Base-by-base conservation (phyloP, 2,329 filamentous ascomycete species). In the Chaetomium globosum region DNA sequence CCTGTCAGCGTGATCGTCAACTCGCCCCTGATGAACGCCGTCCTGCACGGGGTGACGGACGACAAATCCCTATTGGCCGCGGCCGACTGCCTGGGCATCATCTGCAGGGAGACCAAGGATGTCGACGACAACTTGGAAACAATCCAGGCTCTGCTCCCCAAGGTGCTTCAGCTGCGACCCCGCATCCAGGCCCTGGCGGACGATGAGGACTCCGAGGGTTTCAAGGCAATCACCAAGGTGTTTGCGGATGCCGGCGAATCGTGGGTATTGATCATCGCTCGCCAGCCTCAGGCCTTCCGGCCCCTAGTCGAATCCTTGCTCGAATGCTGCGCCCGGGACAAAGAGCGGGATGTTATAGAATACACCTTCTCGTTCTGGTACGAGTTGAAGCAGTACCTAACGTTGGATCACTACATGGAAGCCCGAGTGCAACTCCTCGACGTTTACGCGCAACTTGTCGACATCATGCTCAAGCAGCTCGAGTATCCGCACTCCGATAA, bases 311-410 rank as follows among this genome's bases (percentile, higher is more conserved):
- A 97, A 73, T 88, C 90, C 7, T 88, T 99, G 19, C 83, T 98
- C n/a, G 93, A 98, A 79, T 97, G 93, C 74, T 93, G 92, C 67
- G 87, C 90, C 12, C 86, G 90, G 70, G 95, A 99, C 76, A 88
- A 88, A 75, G 94, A 97, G 61, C 87, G 90, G 67, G 95, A 99
- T 70, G 92, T 93, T 4, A 93, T 99, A 68, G 91, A 92, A 61
- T 88, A 95, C 73, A 99, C 96, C 0, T 99, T 99, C 78, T 88
- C 87, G 71, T 98, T 99, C 80, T 99, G 95, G 95, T 98, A 96
- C 75, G 95, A 99, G 75, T 84, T 99, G 55, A 99, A 99, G 81
- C 93, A 97, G 76, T 97, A 96, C 75, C 83, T 99, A 56, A 93
- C 93, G 1, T 79, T 99, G 61, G 94, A 98, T 43, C 89, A 89